phyloP scores from a whole-genome alignment of 345 rosid genomes.

The Dovyalis caffra region DNA sequence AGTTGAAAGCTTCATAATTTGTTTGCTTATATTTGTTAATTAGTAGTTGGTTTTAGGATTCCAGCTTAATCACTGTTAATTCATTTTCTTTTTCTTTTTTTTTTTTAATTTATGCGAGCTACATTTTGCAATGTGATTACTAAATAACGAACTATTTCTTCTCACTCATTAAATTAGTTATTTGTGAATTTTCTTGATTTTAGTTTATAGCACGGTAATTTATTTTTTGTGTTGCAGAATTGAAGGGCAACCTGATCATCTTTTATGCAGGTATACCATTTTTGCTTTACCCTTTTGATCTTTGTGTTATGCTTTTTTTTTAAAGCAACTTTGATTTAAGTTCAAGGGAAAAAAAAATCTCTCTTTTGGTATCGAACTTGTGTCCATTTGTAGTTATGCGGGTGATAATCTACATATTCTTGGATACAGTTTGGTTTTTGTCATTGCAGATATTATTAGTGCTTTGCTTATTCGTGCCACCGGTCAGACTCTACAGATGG shows the following conservation, averaged over 20 bases:
- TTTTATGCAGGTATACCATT: conserved; percentile 59
- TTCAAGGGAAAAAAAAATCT: no score
- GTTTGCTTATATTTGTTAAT: no score
- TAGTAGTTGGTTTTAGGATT: no score
- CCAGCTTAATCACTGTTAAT: no score
- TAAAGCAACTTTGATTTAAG: neutral
- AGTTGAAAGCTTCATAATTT: no score
- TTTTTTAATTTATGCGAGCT: no score
- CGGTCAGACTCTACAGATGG: conserved; percentile 57
- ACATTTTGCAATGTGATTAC: no score
- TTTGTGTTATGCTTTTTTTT: neutral
- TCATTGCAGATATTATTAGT: conserved; percentile 75
- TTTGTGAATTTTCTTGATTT: no score
- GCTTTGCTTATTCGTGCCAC: conserved; percentile 75
- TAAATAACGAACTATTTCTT: no score
- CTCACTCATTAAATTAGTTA: no score
- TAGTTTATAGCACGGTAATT: neutral
- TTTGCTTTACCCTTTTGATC: neutral
- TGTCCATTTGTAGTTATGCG: conserved; percentile 5
- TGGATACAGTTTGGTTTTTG: conserved; percentile 81
- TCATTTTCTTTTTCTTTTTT: no score
- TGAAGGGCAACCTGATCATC: conserved; percentile 70
- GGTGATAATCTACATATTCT: conserved; percentile 40
- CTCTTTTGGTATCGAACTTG: neutral
- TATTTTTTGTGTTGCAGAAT: conserved; percentile 44